A percentile compares a stretch with the other conserved stretches of the same genome.
Evolutionary conservation across 495 filamentous ascomycete species (phyloP).

Genomic region (Trichoderma virens): DNA sequence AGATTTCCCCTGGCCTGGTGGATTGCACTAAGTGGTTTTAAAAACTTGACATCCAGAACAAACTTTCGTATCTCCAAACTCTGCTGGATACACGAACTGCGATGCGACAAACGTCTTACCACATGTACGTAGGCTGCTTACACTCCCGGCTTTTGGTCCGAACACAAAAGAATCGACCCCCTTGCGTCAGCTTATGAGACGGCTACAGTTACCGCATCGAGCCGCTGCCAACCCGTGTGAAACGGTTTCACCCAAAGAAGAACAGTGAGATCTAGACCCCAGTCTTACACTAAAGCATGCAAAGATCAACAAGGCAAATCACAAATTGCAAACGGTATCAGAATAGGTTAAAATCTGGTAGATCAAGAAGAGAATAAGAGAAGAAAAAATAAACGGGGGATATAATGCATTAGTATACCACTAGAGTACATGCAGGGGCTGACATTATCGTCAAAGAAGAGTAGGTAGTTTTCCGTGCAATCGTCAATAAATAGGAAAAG

Average conservation of each 20-base stretch:
- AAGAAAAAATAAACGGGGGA: constrained; percentile 2
- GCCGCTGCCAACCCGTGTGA: not conserved
- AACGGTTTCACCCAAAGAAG: not conserved
- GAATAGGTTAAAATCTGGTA: not conserved
- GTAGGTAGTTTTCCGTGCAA: constrained; percentile 5
- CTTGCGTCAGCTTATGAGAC: not conserved
- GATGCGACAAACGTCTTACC: too few species aligned
- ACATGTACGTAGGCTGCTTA: too few species aligned
- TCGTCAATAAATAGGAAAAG: not conserved
- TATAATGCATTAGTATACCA: constrained; percentile 8
- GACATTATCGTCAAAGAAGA: constrained; percentile 8
- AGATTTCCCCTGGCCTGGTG: too few species aligned
- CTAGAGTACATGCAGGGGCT: constrained; percentile 9
- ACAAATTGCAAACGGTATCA: not conserved
- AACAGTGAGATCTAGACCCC: not conserved
- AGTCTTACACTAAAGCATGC: not conserved
- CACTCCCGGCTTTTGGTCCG: not conserved
- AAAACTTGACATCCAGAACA: too few species aligned
- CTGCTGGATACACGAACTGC: too few species aligned
- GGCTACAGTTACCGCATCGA: not conserved
- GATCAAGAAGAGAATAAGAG: not conserved
- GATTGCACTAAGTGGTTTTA: too few species aligned
- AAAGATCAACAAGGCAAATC: not conserved
- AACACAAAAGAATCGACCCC: not conserved
- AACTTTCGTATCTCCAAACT: too few species aligned